Evolutionary conservation across 2,329 filamentous ascomycete genomes (phyloP).

Genomic region (Verticillium nonalfalfae): DNA sequence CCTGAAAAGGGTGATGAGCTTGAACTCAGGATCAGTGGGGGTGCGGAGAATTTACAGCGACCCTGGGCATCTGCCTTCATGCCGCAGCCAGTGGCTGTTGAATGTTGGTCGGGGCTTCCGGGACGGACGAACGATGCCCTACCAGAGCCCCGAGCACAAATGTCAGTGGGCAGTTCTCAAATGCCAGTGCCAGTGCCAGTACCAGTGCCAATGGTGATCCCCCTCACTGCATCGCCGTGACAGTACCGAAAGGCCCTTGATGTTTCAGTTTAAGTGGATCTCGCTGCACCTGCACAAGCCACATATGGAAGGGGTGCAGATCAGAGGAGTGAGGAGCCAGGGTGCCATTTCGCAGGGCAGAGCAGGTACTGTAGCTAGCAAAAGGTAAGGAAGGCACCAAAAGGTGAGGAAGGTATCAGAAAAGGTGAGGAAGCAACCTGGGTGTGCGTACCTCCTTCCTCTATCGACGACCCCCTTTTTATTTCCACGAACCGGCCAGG

Average conservation of each 20-base stretch:
- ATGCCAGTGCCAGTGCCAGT: neutral
- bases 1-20: too few relatives aligned
- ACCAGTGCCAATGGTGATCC: neutral
- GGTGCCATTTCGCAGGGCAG: too few relatives aligned
- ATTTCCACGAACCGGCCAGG: neutral
- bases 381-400: too few relatives aligned
- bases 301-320: neutral
- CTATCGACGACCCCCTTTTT: neutral
- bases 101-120: neutral
- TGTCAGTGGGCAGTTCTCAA: neutral
- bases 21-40: neutral
- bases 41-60: neutral
- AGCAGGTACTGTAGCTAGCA: too few relatives aligned
- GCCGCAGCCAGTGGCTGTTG: neutral
- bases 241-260: neutral
- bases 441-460: neutral
- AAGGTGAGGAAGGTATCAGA: neutral
- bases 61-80: neutral
- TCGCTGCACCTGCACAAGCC: slow-evolving; percentile 7
- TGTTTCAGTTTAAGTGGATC: slow-evolving; percentile 11
- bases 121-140: neutral
- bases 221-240: neutral
- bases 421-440: neutral
- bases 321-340: neutral
- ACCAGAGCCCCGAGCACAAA: neutral